Conservation (phyloP, 129 eudicot species). For the Scalesia atractyloides region DNA sequence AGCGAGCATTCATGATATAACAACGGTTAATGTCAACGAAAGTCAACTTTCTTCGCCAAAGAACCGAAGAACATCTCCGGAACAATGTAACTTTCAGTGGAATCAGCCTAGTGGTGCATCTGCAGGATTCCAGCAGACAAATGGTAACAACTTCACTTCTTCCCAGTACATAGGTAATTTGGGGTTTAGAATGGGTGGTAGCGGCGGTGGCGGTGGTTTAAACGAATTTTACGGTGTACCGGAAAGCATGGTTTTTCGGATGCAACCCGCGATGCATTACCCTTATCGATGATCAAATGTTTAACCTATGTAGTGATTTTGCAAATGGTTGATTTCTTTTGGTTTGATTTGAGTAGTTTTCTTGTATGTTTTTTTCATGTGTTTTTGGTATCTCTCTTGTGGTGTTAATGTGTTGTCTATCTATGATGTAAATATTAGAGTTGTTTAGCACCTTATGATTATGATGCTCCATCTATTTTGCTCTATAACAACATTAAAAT, state of each 20-base stretch:
- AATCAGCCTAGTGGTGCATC: too few species aligned
- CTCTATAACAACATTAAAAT: neutral
- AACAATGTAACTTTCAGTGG: too few species aligned
- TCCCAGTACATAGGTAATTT: neutral
- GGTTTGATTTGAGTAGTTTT: conserved; percentile 7
- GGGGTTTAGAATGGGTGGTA: neutral
- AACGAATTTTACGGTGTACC: neutral
- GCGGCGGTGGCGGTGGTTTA: neutral
- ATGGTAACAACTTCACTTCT: neutral
- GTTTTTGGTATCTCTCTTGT: neutral
- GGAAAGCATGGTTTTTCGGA: conserved; percentile 3
- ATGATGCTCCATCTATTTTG: neutral
- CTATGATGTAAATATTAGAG: conserved; percentile 1
- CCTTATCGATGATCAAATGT: neutral
- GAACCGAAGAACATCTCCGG: too few species aligned
- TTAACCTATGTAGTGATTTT: neutral
- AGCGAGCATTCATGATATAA: too few species aligned
- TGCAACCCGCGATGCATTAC: neutral
- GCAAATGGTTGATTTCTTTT: neutral
- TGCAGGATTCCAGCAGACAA: neutral
- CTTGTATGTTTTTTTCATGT: neutral
- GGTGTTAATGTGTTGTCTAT: neutral
- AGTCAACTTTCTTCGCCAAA: too few species aligned
- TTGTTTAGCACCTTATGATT: neutral
- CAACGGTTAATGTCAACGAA: too few species aligned